Conservation (phyloP, 177 flowering plant species). For the Vitis hybrid region DNA sequence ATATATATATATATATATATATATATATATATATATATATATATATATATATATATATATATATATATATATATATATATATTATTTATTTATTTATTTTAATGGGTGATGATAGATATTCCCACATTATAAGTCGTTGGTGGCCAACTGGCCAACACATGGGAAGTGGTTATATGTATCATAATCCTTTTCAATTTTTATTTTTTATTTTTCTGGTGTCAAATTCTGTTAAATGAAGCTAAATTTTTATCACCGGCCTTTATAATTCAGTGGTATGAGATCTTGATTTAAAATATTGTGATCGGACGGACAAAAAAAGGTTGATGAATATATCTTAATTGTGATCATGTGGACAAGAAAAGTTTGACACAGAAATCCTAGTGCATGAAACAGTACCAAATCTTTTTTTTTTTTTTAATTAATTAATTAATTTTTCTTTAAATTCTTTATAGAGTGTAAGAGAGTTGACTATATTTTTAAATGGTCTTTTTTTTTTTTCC, state of each 20-base stretch:
- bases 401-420: background rate
- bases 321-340: no score
- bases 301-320: no score
- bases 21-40: background rate
- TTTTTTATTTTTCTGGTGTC: background rate
- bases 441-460: background rate
- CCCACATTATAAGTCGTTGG: constrained; percentile 13
- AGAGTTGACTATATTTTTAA: background rate
- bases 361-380: background rate
- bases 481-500: background rate
- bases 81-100: constrained; percentile 1
- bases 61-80: background rate
- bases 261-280: no score
- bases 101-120: constrained; percentile 1
- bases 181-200: background rate
- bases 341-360: no score
- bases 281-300: no score
- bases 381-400: background rate
- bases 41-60: background rate
- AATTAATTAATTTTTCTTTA: background rate
- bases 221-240: no score
- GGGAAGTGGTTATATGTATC: constrained; percentile 19
- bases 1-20: background rate
- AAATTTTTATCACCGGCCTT: no score
- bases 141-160: constrained; percentile 44